A percentile compares a stretch with the other conserved stretches of the same genome.
Evolutionary conservation across 495 filamentous ascomycete genomes (phyloP).

Genomic region (Aspergillus bridgeri): DNA sequence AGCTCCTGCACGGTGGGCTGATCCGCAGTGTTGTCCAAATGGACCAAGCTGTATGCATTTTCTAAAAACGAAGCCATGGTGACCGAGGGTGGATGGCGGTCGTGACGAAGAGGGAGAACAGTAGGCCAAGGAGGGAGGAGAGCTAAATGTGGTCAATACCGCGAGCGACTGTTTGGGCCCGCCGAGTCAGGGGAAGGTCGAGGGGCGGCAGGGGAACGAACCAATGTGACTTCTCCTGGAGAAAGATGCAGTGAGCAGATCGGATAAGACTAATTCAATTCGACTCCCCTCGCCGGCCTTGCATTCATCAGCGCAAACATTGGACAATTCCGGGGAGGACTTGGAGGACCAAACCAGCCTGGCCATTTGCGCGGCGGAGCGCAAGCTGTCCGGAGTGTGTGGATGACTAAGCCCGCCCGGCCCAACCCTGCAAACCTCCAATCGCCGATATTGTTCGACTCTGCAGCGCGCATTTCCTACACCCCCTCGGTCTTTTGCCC

Average conservation of each 20-base stretch:
- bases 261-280: slow-evolving; percentile 31
- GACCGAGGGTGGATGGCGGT: slow-evolving; percentile 24
- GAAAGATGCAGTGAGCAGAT: slow-evolving; percentile 16
- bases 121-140: slow-evolving; percentile 30
- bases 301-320: slow-evolving; percentile 36
- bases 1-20: slow-evolving; percentile 87
- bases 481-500: neutral
- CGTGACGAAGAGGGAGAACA: slow-evolving; percentile 15
- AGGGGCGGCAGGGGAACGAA: slow-evolving; percentile 22
- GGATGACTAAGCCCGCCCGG: slow-evolving; percentile 45
- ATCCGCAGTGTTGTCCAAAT: slow-evolving; percentile 91
- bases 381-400: slow-evolving; percentile 45
- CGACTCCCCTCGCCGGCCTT: slow-evolving; percentile 43
- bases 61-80: slow-evolving; percentile 95
- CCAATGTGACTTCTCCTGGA: slow-evolving; percentile 28
- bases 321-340: slow-evolving; percentile 30
- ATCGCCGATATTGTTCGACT: slow-evolving; percentile 12
- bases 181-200: slow-evolving; percentile 12
- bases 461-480: slow-evolving; percentile 13
- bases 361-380: slow-evolving; percentile 41
- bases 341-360: slow-evolving; percentile 35
- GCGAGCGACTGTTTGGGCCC: slow-evolving; percentile 37
- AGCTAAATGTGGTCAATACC: slow-evolving; percentile 38
- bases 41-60: slow-evolving; percentile 88
- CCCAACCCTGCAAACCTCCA: slow-evolving; percentile 25